phyloP scores from a whole-genome alignment of 257 asterid genomes.

The Fraxinus americana region DNA sequence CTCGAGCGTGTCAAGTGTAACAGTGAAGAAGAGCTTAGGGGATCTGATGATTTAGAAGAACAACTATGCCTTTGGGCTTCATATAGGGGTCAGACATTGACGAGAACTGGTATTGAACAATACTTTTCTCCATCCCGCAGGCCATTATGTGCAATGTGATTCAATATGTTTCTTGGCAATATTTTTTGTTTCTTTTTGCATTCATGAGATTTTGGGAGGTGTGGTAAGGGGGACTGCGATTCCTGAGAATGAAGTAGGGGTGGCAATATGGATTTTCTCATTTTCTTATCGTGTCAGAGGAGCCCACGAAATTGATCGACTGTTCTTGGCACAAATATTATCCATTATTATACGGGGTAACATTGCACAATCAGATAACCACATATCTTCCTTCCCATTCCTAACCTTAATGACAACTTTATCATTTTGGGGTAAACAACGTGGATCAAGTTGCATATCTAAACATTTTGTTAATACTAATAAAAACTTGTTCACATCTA shows the following conservation, averaged over 20 bases:
- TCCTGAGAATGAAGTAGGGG: not conserved
- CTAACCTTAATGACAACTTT: not conserved
- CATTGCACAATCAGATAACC: not conserved
- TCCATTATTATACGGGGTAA: not conserved
- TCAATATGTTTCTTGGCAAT: not conserved
- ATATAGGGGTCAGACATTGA: constrained; percentile 94
- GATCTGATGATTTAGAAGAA: constrained; percentile 76
- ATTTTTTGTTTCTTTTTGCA: not conserved
- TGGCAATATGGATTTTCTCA: not conserved
- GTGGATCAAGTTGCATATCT: not conserved
- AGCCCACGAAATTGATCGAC: not conserved
- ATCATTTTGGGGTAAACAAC: not conserved
- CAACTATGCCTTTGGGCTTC: constrained; percentile 98
- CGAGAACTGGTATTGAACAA: constrained; percentile 70
- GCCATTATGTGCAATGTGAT: not conserved
- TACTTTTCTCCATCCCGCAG: not conserved
- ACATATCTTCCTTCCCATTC: not conserved
- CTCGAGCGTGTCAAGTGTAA: constrained; percentile 73
- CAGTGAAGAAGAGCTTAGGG: constrained; percentile 83
- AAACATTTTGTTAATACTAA: not conserved
- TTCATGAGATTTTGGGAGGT: not conserved
- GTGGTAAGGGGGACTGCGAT: not conserved
- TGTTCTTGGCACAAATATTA: not conserved
- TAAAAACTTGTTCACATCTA: not conserved
- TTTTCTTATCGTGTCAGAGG: not conserved